Evolutionary conservation across 768 basidiomycete species (phyloP).

Genomic region (Mycena filopes): DNA sequence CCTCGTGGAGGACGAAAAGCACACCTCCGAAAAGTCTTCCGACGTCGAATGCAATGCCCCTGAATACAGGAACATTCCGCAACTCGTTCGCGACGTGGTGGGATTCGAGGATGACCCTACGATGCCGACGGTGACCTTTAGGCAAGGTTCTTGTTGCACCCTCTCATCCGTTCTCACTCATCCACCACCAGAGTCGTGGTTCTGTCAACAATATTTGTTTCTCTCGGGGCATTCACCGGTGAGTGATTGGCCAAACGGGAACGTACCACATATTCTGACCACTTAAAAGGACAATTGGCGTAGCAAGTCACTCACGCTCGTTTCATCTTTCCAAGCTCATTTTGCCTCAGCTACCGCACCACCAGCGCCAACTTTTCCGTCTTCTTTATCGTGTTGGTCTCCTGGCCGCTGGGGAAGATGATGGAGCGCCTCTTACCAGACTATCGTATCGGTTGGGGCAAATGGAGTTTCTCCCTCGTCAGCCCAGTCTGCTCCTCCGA

Average conservation of each 20-base stretch:
- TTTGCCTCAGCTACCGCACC: slow-evolving; percentile 2
- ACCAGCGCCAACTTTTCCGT: slow-evolving; percentile 10
- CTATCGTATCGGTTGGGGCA: background rate
- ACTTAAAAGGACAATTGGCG: slow-evolving; percentile 2
- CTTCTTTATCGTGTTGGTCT: slow-evolving; percentile 16
- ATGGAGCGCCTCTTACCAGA: slow-evolving; percentile 4
- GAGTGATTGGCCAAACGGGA: background rate
- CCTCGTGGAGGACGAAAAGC: too few species aligned
- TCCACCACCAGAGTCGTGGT: background rate
- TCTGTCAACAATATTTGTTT: slow-evolving; percentile 2
- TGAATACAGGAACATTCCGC: slow-evolving; percentile 2
- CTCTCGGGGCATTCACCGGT: slow-evolving; percentile 3
- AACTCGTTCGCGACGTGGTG: slow-evolving; percentile 8
- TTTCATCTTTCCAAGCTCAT: background rate
- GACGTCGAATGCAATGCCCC: background rate
- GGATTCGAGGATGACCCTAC: slow-evolving; percentile 16
- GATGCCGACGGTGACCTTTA: background rate
- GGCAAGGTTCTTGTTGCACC: too few species aligned
- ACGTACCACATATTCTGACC: background rate
- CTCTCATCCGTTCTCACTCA: too few species aligned
- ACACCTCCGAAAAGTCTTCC: background rate
- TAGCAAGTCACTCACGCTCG: too few species aligned
- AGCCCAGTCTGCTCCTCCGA: too few species aligned
- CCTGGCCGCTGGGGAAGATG: slow-evolving; percentile 12
- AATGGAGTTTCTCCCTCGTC: slow-evolving; percentile 3